Percentiles rank a stretch among this genome's conserved stretches.
Evolutionary conservation across 257 asterid species (phyloP).

Genomic region (Solanum okadae): DNA sequence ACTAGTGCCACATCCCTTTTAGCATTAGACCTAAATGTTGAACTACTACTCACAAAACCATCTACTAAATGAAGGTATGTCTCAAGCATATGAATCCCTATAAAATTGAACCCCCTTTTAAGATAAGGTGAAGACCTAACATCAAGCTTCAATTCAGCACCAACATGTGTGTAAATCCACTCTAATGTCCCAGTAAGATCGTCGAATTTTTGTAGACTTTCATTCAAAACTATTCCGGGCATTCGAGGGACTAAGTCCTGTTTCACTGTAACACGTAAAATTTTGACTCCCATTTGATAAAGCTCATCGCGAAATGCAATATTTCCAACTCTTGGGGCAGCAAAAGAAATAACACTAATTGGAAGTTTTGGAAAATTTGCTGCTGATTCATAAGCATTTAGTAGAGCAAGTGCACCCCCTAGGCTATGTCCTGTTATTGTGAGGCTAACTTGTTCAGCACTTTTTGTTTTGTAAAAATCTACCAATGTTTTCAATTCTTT

Average conservation of each 20-base stretch:
- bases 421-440: constrained; percentile 75
- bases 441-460: constrained; percentile 47
- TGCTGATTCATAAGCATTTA: constrained; percentile 73
- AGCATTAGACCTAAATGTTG: constrained; percentile 49
- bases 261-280: constrained; percentile 42
- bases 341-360: constrained; percentile 49
- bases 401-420: constrained; percentile 64
- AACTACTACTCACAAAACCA: constrained; percentile 26
- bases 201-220: constrained; percentile 60
- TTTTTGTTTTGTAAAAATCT: constrained; percentile 19
- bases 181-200: constrained; percentile 65
- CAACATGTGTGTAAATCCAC: constrained; percentile 79
- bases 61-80: constrained; percentile 71
- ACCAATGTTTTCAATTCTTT: constrained; percentile 27
- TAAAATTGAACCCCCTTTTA: constrained; percentile 42
- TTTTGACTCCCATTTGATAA: constrained; percentile 49
- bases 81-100: constrained; percentile 67
- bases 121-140: constrained; percentile 44
- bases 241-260: constrained; percentile 64
- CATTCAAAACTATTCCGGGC: constrained; percentile 69
- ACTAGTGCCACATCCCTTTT: constrained; percentile 65
- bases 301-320: constrained; percentile 71
- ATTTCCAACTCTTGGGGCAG: constrained; percentile 76
- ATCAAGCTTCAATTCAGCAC: constrained; percentile 60
- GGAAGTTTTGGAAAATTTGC: constrained; percentile 42